Evolutionary conservation across 306 rosid species (phyloP).

Genomic region (Quillaja saponaria): DNA sequence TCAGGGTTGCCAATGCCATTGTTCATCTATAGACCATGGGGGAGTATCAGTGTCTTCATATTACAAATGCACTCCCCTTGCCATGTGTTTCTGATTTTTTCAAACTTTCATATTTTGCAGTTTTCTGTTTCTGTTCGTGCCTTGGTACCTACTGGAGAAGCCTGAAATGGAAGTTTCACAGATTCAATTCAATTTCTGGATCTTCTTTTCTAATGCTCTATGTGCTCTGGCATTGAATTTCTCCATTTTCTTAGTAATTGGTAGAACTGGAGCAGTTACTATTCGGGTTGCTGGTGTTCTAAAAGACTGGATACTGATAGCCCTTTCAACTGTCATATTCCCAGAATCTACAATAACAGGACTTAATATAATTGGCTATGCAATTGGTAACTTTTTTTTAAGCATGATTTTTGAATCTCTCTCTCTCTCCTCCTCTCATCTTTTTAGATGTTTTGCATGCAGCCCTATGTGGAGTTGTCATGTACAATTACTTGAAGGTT

Average conservation of each 20-base stretch:
- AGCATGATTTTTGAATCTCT: constrained; percentile 2
- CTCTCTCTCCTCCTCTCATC: background rate
- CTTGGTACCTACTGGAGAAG: constrained; percentile 91
- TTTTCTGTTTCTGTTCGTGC: constrained; percentile 80
- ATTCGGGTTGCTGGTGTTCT: constrained; percentile 93
- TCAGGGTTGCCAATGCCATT: background rate
- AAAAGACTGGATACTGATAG: constrained; percentile 94
- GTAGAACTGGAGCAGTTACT: constrained; percentile 96
- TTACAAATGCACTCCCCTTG: background rate
- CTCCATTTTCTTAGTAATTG: constrained; percentile 91
- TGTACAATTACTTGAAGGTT: constrained; percentile 89
- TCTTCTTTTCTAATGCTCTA: constrained; percentile 86
- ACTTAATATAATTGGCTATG: constrained; percentile 89
- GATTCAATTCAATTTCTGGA: constrained; percentile 91
- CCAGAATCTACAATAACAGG: constrained; percentile 91
- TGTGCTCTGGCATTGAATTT: constrained; percentile 93
- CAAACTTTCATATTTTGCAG: constrained; percentile 51
- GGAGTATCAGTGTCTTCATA: constrained; percentile 10
- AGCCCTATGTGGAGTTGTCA: constrained; percentile 86
- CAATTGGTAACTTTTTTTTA: constrained; percentile 56
- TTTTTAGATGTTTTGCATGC: constrained; percentile 32
- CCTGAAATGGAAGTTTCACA: constrained; percentile 80
- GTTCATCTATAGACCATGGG: background rate
- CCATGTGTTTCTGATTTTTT: constrained; percentile 22
- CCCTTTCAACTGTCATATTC: constrained; percentile 90